Base-by-base conservation (phyloP, 768 basidiomycete genomes). In the Russula dissimulans region DNA sequence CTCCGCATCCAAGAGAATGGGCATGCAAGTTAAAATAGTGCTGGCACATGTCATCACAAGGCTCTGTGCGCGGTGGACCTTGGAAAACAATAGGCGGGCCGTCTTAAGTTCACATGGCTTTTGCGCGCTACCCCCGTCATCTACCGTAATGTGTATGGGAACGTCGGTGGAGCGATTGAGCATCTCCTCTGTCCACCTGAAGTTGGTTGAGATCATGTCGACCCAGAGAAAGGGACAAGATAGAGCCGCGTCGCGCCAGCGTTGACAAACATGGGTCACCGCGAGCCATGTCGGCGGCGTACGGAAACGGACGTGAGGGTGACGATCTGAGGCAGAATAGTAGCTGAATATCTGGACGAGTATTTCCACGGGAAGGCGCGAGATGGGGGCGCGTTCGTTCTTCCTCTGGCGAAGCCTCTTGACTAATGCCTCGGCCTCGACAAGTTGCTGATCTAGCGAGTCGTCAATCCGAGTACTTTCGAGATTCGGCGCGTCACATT, bases 301-400 rank as follows among this genome's bases (percentile, higher is more conserved):
- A 32, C 59, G 59, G 32, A 45, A 41, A 36, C 54, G 62, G 47
- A 54, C 22, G 44, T 63, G 62, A 17, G 62, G 62, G 15, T 46
- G 32, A 10, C 41, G 49, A 12, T 61, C 59, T 11, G 60, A 62
- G 7, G 62, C 59, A n/a, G 60, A 18, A 17, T 39, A 36, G 48
- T 61, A 63, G 54, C 62, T 56, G 54, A 63, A 63, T 36, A 63
- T 32, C 3, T 63, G 60, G 4, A 46, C 42, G 36, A 63, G 62
- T 32, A 63, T 61, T 15, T 63, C 62, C 32, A 63, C 49, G 3
- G 62, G 62, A 18, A 63, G 49, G 49, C 60, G 59, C 11, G 62
- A 54, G 38, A 63, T 51, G 6, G 52, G 60, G 15, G 62, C 62
- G 45, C 60, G 60, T n/a, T 46, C 38, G 15, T 63, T 63, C 41